Percentiles rank a stretch among this genome's conserved stretches.
Evolutionary conservation across 495 filamentous ascomycete genomes (phyloP).

Genomic region (Beverwykella pulmonaria): DNA sequence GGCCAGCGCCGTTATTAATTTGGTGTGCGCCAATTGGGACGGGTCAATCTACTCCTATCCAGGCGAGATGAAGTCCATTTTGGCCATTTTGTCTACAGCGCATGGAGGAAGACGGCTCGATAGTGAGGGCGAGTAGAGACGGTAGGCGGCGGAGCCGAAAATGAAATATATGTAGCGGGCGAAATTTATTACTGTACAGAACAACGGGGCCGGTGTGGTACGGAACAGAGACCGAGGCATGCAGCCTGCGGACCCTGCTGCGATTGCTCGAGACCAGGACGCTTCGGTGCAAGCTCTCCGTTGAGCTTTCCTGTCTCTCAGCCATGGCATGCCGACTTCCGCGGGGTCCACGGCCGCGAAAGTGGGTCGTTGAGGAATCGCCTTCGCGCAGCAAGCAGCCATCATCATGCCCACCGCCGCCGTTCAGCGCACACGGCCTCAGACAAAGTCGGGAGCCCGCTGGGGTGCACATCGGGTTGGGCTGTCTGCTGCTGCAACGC

Average conservation of each 20-base stretch:
- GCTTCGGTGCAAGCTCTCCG: slow-evolving; percentile 19
- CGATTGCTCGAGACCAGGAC: slow-evolving; percentile 23
- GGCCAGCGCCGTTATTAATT: slow-evolving; percentile 20
- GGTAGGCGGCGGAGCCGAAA: not conserved
- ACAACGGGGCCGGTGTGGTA: not conserved
- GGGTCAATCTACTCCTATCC: slow-evolving; percentile 18
- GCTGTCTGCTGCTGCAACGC: not conserved
- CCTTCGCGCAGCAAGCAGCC: not conserved
- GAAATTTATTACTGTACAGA: no score
- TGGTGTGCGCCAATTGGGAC: slow-evolving; percentile 20
- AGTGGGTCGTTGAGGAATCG: slow-evolving; percentile 5
- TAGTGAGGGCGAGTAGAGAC: slow-evolving; percentile 25
- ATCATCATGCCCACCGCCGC: no score
- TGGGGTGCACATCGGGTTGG: not conserved
- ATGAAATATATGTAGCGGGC: no score
- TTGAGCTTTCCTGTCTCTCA: not conserved
- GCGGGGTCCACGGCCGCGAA: slow-evolving; percentile 10
- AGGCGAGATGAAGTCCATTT: slow-evolving; percentile 23
- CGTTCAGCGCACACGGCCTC: no score
- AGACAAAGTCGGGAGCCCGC: not conserved
- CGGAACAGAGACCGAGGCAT: slow-evolving; percentile 15
- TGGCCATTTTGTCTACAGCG: not conserved
- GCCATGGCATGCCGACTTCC: slow-evolving; percentile 26
- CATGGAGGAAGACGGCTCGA: slow-evolving; percentile 20
- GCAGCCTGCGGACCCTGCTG: slow-evolving; percentile 23